Base-by-base conservation (phyloP, 2,329 filamentous ascomycete species). In the Hymenoscyphus linearis region DNA sequence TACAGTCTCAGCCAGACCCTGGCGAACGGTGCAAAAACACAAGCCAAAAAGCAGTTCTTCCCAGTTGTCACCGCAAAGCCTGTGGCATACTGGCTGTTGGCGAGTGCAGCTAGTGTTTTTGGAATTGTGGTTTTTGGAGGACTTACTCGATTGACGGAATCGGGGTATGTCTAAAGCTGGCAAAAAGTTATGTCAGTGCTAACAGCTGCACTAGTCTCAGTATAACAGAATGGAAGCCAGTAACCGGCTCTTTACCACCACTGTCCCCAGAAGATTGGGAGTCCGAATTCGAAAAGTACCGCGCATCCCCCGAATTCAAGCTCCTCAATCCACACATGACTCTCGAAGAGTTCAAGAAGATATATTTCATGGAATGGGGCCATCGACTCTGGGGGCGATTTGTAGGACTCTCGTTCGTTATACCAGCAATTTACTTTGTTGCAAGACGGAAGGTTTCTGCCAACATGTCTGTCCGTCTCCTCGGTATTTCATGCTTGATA, bases 361-460 rank as follows among this genome's bases (percentile, higher is more conserved):
- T 99, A 68, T 99, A 98, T 82, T 99, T 89, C 76, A 98, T 98
- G 95, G 95, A 99, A 80, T 99, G 95, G 95, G 86, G 88, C 52
- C 95, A 99, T 76, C 86, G 95, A 34, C 82, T 97, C 60, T 98
- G 95, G 93, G 95, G 95, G 53, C 88, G 95, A 66, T 82, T 96
- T 69, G 90, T 99, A 61, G 95, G 95, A 62, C 76, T 98, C 65
- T 89, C 91, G 57, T 97, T 98, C 75, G 86, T 96, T 55, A 72
- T 97, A 1, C 95, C 95, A 1, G 90, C 93, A 7, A 76, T 88
- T 60, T 98, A 96, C 80, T 96, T 98, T 72, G 84, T 97, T 71
- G 87, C 88, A 22, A 86, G 89, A 52, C 85, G 89, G 66, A 85
- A 85, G 64, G 93, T 98, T 53, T 89, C 90, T 26, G 81, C 80